Evolutionary conservation across 1,284 basidiomycete genomes (phyloP), one percentile per base, ranked within the genome.

Genomic region (Prillingera fragicola): DNA sequence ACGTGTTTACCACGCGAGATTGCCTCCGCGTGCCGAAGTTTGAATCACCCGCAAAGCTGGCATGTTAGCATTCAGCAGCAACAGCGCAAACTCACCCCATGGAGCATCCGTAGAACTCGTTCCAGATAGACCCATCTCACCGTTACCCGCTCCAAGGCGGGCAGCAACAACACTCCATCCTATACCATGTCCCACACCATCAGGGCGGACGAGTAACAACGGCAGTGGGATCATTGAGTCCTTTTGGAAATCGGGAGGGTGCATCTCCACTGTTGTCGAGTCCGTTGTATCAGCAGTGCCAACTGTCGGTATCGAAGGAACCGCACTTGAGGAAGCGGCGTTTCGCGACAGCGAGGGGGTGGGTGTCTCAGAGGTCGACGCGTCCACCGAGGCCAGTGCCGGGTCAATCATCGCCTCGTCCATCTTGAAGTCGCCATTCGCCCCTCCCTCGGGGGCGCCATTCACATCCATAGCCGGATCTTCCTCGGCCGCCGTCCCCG

Each of bases 181-280:
- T 8, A 55, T 44, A 5, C 57, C 51, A 23, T 57, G 51, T 4
- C 56, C 54, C 19, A 59, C 50, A 2, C 55, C 61, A 25, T 56
- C 57, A 4, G 43, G 54, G 35, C 42, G 52, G 13, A 63, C 45
- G 3, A 63, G 41, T 8, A 63, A 24, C 22, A 63, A 10, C 0
- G 60, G 60, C 8, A 59, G 46, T 2, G 52, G 34, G 8, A 47
- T 32, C 5, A 43, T 14, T 5, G 21, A 27, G 3, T 43, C 38
- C 19, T 23, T 40, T 10, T 23, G 28, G 4, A n/a, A n/a, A 4
- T 43, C 36, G 2, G 48, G 44, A 13, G 13, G 29, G 28, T 39
- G 33, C 36, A 50, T 27, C 12, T 17, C 10, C 18, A 50, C n/a
- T n/a, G n/a, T n/a, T n/a, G n/a, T n/a, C n/a, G n/a, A n/a, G n/a